Conservation (phyloP, 495 filamentous ascomycete genomes). For the Podospora comata region DNA sequence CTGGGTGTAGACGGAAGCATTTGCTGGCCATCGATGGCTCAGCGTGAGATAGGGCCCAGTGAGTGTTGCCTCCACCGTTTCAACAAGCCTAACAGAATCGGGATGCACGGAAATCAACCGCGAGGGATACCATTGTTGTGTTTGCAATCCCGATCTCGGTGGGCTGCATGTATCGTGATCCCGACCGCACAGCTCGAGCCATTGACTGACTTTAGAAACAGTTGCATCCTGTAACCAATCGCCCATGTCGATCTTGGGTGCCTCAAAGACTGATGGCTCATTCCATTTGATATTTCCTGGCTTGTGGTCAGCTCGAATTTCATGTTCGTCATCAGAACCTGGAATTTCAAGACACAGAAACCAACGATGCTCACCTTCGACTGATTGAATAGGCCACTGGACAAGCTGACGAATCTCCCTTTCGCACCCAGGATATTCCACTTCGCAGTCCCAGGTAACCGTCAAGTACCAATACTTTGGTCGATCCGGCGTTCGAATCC, state of each 20-base stretch:
- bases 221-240: neutral
- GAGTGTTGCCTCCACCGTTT: neutral
- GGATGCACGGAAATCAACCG: neutral
- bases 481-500: neutral
- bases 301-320: neutral
- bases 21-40: constrained; percentile 1
- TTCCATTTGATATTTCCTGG: neutral
- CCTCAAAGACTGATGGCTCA: neutral
- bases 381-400: neutral
- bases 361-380: neutral
- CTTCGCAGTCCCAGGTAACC: neutral
- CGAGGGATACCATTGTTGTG: neutral
- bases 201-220: neutral
- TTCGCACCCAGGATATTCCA: neutral
- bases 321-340: too few species aligned
- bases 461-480: neutral
- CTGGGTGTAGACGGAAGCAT: neutral
- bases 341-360: too few species aligned
- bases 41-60: neutral
- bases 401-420: neutral
- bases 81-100: neutral
- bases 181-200: neutral
- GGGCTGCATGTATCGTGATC: neutral
- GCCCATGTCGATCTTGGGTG: neutral
- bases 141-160: neutral